phyloP scores from a whole-genome alignment of 2,329 filamentous ascomycete species.

The Aspergillus sp. region DNA sequence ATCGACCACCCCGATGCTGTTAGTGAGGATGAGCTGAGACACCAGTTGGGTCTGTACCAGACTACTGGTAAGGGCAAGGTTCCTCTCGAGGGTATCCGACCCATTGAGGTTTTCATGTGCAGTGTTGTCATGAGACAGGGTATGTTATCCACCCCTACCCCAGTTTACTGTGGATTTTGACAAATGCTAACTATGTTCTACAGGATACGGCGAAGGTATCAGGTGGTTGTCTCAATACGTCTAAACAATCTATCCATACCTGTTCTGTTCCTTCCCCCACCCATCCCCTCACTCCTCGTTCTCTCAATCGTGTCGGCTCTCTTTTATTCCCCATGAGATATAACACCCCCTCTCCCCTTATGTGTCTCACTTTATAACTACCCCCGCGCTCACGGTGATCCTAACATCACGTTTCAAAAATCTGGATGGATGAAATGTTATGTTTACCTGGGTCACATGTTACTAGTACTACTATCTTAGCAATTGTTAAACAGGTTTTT shows the following conservation, averaged over 20 bases:
- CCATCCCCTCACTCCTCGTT: too few relatives aligned
- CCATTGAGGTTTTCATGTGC: conserved; percentile 99
- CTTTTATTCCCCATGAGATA: too few relatives aligned
- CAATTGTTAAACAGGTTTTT: too few relatives aligned
- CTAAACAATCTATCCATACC: conserved; percentile 44
- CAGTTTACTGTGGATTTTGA: not conserved
- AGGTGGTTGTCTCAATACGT: conserved; percentile 92
- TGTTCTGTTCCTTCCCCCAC: not conserved
- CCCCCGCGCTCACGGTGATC: too few relatives aligned
- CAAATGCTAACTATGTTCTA: conserved; percentile 4
- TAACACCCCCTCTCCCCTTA: too few relatives aligned
- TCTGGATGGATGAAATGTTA: too few relatives aligned
- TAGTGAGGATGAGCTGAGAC: conserved; percentile 89
- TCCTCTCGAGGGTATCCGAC: conserved; percentile 82
- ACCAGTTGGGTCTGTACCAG: conserved; percentile 90
- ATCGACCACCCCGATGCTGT: conserved; percentile 97
- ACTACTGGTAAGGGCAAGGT: conserved; percentile 96
- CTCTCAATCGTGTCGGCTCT: too few relatives aligned
- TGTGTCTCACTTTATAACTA: too few relatives aligned
- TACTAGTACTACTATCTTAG: too few relatives aligned
- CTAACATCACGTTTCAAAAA: too few relatives aligned
- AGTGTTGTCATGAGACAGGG: conserved; percentile 97
- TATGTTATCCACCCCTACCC: conserved; percentile 33
- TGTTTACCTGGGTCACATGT: too few relatives aligned
- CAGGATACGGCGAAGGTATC: conserved; percentile 82